Evolutionary conservation across 176 grass and related monocot genomes (phyloP).

Genomic region (Phoenix dactylifera): DNA sequence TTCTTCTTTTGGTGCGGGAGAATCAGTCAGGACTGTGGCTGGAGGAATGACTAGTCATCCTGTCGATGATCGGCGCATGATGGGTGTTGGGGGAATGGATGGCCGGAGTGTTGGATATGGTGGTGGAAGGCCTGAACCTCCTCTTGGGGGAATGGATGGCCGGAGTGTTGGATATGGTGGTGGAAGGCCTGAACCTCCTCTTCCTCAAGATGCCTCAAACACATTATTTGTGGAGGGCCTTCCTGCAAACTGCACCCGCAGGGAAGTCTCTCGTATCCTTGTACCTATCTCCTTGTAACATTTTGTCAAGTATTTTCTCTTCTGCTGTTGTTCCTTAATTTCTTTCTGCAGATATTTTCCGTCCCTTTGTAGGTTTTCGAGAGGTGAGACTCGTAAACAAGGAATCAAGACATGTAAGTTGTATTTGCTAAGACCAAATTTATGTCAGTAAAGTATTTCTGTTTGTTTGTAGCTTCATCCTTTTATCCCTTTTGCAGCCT

Average conservation of each 20-base stretch:
- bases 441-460: too few species aligned
- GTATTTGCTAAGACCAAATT: too few species aligned
- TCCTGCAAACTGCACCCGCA: constrained; percentile 34
- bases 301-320: too few species aligned
- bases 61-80: constrained; percentile 60
- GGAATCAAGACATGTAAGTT: constrained; percentile 86
- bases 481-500: constrained; percentile 45
- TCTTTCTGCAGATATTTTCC: constrained; percentile 59
- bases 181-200: constrained; percentile 54
- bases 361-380: constrained; percentile 51
- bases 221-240: constrained; percentile 62
- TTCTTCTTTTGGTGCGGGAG: constrained; percentile 46
- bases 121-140: constrained; percentile 51
- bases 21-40: constrained; percentile 45
- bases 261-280: constrained; percentile 81
- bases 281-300: neutral
- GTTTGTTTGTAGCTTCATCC: neutral
- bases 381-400: constrained; percentile 63
- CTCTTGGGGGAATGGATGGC: constrained; percentile 57
- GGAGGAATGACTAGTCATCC: constrained; percentile 58
- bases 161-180: constrained; percentile 52
- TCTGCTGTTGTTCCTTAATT: constrained; percentile 25
- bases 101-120: constrained; percentile 46
- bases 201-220: constrained; percentile 80
- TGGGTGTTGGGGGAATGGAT: constrained; percentile 50